Evolutionary conservation across 257 asterid species (phyloP).

Genomic region (Solanum pimpinellifolium): DNA sequence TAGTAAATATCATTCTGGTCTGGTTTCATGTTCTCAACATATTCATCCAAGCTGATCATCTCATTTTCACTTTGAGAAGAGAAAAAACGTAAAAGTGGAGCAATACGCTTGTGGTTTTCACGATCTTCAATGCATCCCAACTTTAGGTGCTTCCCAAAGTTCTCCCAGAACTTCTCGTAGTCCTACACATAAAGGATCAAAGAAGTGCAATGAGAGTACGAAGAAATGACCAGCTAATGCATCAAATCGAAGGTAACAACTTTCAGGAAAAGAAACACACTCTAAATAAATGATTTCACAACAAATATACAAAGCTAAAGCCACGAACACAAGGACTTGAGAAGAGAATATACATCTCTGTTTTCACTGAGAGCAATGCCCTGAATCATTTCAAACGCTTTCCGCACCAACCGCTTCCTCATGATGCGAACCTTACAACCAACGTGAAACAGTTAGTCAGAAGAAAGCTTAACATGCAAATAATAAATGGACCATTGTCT

Average conservation of each 20-base stretch:
- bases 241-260: not conserved
- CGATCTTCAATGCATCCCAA: constrained; percentile 96
- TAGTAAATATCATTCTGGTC: constrained; percentile 83
- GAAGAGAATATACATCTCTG: constrained; percentile 40
- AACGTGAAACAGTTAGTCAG: not conserved
- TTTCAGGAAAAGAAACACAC: not conserved
- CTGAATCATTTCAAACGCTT: constrained; percentile 95
- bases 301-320: not conserved
- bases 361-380: constrained; percentile 88
- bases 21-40: constrained; percentile 83
- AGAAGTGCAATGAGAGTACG: not conserved
- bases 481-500: not conserved
- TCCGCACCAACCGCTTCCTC: constrained; percentile 96
- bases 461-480: not conserved
- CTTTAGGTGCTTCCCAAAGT: constrained; percentile 80
- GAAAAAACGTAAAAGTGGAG: constrained; percentile 81
- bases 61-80: constrained; percentile 85
- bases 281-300: not conserved
- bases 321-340: not conserved
- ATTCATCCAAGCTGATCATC: constrained; percentile 87
- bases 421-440: constrained; percentile 71
- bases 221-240: not conserved
- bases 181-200: constrained; percentile 35
- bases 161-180: constrained; percentile 81
- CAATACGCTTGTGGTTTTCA: constrained; percentile 93